Base-by-base conservation (phyloP, 2,329 filamentous ascomycete genomes). In the Fusarium newnesense region DNA sequence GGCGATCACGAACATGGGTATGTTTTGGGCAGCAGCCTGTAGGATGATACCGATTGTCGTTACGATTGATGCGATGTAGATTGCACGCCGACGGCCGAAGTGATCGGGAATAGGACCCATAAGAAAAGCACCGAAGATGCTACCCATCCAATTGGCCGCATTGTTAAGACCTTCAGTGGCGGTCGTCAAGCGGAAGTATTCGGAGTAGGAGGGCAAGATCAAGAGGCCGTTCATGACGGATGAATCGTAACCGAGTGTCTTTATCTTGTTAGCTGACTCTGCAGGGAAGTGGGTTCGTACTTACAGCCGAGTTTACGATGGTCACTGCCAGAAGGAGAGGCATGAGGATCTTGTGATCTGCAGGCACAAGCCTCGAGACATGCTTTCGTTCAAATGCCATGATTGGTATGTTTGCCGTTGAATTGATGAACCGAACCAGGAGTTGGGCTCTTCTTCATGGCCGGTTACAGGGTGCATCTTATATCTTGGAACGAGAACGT, bases 101-200 rank as follows among this genome's bases (percentile, higher is more conserved):
- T 59, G 9, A 11, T 59, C 56, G 1, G 56, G 56, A 9, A 59
- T 59, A 21, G 42, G 56, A 4, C 56, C 56, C 42, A 59, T 59
- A n/a, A 59, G 56, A 28, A 59, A 59, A 4, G 42, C 42, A 18
- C 56, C 56, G 4, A 59, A 59, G 7, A 59, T 59, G 24, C 42
- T 49, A 1, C 56, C 56, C 42, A 59, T 59, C 56, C 56, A 59
- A n/a, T 59, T 59, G 15, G 56, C 56, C 6, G 56, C 56, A 19
- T 50, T 59, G 13, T 59, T 59, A 24, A 59, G 56, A 24, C 56
- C 56, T 36, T 59, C 56, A 28, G 56, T 59, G 24, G 42, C 56
- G 6, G 56, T 59, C 7, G 11, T 59, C 5, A 59, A 16, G 32
- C 19, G 32, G n/a, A 59, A 59, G 24, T 59, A 59, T 10, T 59